These are phyloP conservation scores for Pleoardoris graminearum DNA, from an alignment of 2,329 filamentous ascomycete species.

Conservation along the genomic window DNA sequence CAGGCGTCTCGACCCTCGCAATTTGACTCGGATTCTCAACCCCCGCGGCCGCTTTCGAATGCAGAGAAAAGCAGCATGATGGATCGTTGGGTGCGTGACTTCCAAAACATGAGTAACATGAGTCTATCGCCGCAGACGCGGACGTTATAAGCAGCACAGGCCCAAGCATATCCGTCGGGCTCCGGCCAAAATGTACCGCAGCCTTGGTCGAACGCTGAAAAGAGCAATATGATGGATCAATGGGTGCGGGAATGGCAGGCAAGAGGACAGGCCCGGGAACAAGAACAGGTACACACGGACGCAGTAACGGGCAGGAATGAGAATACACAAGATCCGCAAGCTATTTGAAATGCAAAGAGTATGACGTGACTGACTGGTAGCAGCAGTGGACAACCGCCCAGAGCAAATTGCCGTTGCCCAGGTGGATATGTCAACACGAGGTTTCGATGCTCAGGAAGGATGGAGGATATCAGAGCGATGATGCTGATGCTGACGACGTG, in stretches of 20 bases:
- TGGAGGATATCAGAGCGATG: too few species aligned
- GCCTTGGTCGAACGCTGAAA: background rate
- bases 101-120: too few species aligned
- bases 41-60: too few species aligned
- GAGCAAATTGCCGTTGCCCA: background rate
- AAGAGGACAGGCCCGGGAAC: too few species aligned
- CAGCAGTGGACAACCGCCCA: background rate
- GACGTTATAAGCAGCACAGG: background rate
- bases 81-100: background rate
- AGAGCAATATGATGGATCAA: background rate
- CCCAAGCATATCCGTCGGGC: background rate
- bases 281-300: too few species aligned
- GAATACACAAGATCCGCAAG: background rate
- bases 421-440: background rate
- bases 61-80: background rate
- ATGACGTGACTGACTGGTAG: background rate
- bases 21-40: too few species aligned
- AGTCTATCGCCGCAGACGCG: too few species aligned
- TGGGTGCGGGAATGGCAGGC: background rate
- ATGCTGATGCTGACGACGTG: too few species aligned
- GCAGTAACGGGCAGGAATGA: too few species aligned
- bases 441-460: too few species aligned
- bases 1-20: background rate
- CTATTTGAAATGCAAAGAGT: background rate
- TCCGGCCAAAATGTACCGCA: background rate